Conservation (phyloP, 345 rosid genomes). For the Lepidium africanum region DNA sequence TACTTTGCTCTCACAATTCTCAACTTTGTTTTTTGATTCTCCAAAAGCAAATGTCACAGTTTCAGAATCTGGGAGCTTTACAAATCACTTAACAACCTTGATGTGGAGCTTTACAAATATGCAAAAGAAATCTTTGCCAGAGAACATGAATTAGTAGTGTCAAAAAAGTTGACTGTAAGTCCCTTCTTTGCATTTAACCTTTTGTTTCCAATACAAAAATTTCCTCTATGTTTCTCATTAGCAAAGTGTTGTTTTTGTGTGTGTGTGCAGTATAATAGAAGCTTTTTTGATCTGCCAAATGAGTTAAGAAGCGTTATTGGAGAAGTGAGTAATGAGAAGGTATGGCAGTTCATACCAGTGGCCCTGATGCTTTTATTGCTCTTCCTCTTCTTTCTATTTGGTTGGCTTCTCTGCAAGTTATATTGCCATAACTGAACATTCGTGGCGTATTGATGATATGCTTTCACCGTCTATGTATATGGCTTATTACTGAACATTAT, state of each 20-base stretch:
- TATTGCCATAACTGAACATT: neutral
- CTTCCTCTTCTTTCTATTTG: constrained; percentile 27
- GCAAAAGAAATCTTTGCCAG: constrained; percentile 62
- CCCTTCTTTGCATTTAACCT: neutral
- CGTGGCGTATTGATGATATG: neutral
- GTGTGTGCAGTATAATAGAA: constrained; percentile 14
- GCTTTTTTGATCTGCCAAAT: constrained; percentile 37
- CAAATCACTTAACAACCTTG: constrained; percentile 72
- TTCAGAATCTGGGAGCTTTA: constrained; percentile 40
- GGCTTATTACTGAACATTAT: neutral
- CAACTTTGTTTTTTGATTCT: constrained; percentile 22
- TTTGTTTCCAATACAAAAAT: neutral
- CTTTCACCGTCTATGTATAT: neutral
- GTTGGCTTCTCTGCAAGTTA: neutral
- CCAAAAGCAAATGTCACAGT: constrained; percentile 41
- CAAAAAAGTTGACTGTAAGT: constrained; percentile 22
- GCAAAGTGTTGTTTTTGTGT: neutral
- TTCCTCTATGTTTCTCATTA: neutral
- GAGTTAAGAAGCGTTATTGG: constrained; percentile 31
- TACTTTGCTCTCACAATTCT: neutral
- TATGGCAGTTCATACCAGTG: constrained; percentile 37
- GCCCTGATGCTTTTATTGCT: constrained; percentile 33
- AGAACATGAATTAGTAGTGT: constrained; percentile 35
- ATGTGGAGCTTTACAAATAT: constrained; percentile 72
- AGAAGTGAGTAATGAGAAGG: constrained; percentile 23